Evolutionary conservation across 2,329 filamentous ascomycete species (phyloP).

Genomic region (Monosporascus cannonballus): DNA sequence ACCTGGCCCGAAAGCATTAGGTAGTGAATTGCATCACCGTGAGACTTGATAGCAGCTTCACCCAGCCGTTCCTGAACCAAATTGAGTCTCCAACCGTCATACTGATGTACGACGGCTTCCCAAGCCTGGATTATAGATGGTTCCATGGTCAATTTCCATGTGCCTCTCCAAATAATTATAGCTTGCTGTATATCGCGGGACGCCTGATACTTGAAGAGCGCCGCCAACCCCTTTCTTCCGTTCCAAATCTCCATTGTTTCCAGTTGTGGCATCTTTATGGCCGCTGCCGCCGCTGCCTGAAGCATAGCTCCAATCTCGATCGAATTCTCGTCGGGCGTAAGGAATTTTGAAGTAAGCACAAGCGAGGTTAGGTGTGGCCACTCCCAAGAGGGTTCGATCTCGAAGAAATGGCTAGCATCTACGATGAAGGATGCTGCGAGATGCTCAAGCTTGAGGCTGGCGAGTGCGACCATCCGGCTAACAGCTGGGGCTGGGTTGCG

Average conservation of each 20-base stretch:
- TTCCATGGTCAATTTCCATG: constrained; percentile 22
- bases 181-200: constrained; percentile 5
- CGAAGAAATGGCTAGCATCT: constrained; percentile 26
- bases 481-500: constrained; percentile 14
- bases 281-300: constrained; percentile 17
- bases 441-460: constrained; percentile 22
- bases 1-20: constrained; percentile 22
- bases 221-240: constrained; percentile 24
- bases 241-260: constrained; percentile 31
- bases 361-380: constrained; percentile 27
- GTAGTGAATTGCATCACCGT: constrained; percentile 25
- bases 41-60: constrained; percentile 23
- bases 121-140: constrained; percentile 18
- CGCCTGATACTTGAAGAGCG: constrained; percentile 24
- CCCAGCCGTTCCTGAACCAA: constrained; percentile 17
- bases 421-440: constrained; percentile 24
- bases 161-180: constrained; percentile 22
- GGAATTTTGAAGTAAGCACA: constrained; percentile 24
- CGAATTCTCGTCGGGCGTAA: constrained; percentile 14
- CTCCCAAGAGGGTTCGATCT: constrained; percentile 14
- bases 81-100: constrained; percentile 11
- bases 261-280: constrained; percentile 25
- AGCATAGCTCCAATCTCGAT: constrained; percentile 17
- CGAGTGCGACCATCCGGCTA: constrained; percentile 16
- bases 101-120: constrained; percentile 19